Conservation (phyloP, 371 early-diverging fungal species). For the Blyttiomyces sp. region DNA sequence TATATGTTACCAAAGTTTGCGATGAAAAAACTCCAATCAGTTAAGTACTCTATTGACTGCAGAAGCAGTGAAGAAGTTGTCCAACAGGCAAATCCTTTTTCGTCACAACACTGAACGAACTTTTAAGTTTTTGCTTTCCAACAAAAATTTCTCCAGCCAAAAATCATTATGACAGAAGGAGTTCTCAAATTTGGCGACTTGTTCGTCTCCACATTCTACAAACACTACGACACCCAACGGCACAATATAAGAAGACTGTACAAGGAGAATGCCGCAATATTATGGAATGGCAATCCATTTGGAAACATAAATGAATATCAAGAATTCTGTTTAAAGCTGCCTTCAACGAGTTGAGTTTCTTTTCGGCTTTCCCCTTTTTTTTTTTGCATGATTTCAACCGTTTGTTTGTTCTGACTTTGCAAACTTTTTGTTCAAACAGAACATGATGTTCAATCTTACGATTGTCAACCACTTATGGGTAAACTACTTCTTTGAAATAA, state of each 20-base stretch:
- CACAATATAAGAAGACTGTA: constrained; percentile 60
- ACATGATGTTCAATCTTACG: constrained; percentile 60
- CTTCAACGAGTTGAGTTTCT: constrained; percentile 40
- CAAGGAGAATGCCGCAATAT: constrained; percentile 62
- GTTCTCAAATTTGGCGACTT: not conserved
- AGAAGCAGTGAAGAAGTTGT: too few species aligned
- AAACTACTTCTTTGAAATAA: not conserved
- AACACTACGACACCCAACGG: constrained; percentile 58
- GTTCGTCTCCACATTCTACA: not conserved
- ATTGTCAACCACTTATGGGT: constrained; percentile 63
- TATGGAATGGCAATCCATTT: constrained; percentile 67
- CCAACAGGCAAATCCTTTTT: too few species aligned
- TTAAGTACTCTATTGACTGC: too few species aligned
- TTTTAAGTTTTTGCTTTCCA: too few species aligned
- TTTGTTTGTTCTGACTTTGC: not conserved
- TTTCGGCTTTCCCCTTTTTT: not conserved
- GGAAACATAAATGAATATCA: constrained; percentile 55
- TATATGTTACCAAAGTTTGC: too few species aligned
- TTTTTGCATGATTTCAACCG: not conserved
- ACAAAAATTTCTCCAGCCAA: too few species aligned
- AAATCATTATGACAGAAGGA: not conserved
- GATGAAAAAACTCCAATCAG: too few species aligned
- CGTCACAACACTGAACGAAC: too few species aligned
- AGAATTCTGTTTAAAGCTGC: constrained; percentile 57
- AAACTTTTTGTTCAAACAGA: constrained; percentile 19